Evolutionary conservation across 352 stramenopile species (phyloP), one percentile per base, ranked within the genome.

Genomic region (Saprolegnia diclina): DNA sequence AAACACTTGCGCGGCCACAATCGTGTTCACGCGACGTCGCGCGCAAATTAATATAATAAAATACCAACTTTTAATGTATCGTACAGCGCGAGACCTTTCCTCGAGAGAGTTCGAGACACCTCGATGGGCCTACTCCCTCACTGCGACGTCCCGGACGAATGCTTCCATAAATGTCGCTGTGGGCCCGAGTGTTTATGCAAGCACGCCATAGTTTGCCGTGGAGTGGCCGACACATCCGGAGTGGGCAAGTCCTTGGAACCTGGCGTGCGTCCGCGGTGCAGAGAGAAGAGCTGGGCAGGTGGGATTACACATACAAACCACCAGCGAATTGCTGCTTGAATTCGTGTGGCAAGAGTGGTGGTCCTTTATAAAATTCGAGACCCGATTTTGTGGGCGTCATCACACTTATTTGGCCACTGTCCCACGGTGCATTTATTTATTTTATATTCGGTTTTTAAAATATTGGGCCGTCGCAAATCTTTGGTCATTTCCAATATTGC

Each of bases 401-500:
- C 52, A 24, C 24, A 5, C 46, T 59, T 59, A 13, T 59, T 59
- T 59, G 35, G 24, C n/a, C 24, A 29, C n/a, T 59, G 52, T 59
- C 52, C 52, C 52, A 59, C 52, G 35, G 11, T 40, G 24, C 35
- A 59, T 59, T 9, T 7, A n/a, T 54, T 22, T 29, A 29, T 29
- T 54, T 54, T 54, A 35, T 35, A 35, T 35, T 35, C 2, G 2
- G 29, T 35, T 35, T 35, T 35, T 35, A 35, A 35, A 35, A 35
- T 35, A 35, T 35, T 5, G 2, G 29, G 29, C 45, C 46, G 45
- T 65, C 18, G 21, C 45, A 19, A 13, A 64, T 52, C 19, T n/a
- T 22, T 55, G 24, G 61, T 54, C 61, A 67, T 67, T 67, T 29
- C 40, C 21, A n/a, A 44, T 32, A 38, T 38, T 45, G 40, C 61